Percentiles rank a stretch among this genome's conserved stretches.
phyloP scores from a whole-genome alignment of 2,329 filamentous ascomycete genomes.

The Escovopsis sp. region DNA sequence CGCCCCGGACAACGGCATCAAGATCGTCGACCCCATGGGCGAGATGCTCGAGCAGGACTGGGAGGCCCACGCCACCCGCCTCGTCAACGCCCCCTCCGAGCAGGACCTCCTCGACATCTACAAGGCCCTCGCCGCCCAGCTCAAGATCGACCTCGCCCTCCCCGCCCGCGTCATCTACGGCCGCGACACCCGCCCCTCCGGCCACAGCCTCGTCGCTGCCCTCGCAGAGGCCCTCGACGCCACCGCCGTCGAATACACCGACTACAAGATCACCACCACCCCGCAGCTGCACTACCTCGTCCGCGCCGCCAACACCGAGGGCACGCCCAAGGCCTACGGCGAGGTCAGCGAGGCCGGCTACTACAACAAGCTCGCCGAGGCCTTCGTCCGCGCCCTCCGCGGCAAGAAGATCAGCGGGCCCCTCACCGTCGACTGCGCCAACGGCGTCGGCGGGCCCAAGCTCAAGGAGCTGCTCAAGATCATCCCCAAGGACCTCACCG shows the following conservation, averaged over 20 bases:
- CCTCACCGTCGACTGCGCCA: constrained; percentile 85
- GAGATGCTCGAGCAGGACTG: constrained; percentile 96
- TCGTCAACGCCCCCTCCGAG: constrained; percentile 72
- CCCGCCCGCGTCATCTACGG: constrained; percentile 76
- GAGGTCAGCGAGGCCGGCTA: constrained; percentile 82
- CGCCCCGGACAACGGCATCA: constrained; percentile 79
- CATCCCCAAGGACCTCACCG: constrained; percentile 53
- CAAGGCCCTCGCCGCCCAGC: constrained; percentile 55
- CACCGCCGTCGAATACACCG: constrained; percentile 56
- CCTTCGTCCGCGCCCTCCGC: constrained; percentile 72
- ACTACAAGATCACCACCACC: constrained; percentile 86
- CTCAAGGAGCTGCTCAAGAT: constrained; percentile 73
- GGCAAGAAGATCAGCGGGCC: constrained; percentile 57
- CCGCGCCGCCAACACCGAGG: constrained; percentile 84
- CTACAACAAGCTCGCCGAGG: constrained; percentile 77
- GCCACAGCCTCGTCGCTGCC: constrained; percentile 65
- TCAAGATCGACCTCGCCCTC: constrained; percentile 57
- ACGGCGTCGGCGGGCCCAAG: constrained; percentile 90
- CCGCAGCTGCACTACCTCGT: constrained; percentile 97
- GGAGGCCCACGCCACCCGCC: constrained; percentile 75
- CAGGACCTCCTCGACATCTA: constrained; percentile 63
- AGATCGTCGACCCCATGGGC: constrained; percentile 92
- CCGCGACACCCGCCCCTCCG: constrained; percentile 84
- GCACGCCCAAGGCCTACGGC: constrained; percentile 75
- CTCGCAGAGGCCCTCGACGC: constrained; percentile 68